Conservation (phyloP, 2,329 filamentous ascomycete genomes). For the Hirsutella thompsonii region DNA sequence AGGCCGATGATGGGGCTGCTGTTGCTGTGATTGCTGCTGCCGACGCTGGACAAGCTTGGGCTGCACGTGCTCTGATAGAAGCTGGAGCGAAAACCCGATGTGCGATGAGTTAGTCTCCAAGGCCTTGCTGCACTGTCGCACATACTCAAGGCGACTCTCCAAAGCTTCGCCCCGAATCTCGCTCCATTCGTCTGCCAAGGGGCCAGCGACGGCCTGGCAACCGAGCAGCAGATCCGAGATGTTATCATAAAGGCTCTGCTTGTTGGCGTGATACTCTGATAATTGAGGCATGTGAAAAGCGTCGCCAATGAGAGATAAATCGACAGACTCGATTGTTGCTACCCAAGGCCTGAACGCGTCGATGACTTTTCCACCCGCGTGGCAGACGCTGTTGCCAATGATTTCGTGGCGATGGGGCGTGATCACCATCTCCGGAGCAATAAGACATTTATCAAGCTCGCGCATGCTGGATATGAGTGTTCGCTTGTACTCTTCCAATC, state of each 20-base stretch:
- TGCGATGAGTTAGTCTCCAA: slow-evolving; percentile 80
- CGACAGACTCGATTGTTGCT: slow-evolving; percentile 79
- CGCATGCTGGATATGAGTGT: slow-evolving; percentile 77
- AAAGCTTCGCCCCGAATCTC: slow-evolving; percentile 82
- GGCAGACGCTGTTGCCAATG: slow-evolving; percentile 72
- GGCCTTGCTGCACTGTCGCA: slow-evolving; percentile 63
- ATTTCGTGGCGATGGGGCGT: slow-evolving; percentile 65
- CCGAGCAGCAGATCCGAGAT: slow-evolving; percentile 78
- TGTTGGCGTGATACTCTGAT: slow-evolving; percentile 76
- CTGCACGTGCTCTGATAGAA: slow-evolving; percentile 71
- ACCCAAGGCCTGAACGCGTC: slow-evolving; percentile 88
- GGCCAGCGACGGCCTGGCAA: slow-evolving; percentile 85
- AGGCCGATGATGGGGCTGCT: slow-evolving; percentile 28
- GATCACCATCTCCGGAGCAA: slow-evolving; percentile 68
- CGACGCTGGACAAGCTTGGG: slow-evolving; percentile 36
- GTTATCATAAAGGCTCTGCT: slow-evolving; percentile 88
- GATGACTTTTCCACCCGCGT: slow-evolving; percentile 64
- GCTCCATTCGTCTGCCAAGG: slow-evolving; percentile 89
- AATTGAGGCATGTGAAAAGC: slow-evolving; percentile 75
- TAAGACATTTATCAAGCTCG: slow-evolving; percentile 73
- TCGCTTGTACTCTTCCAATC: slow-evolving; percentile 74
- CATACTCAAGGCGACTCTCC: slow-evolving; percentile 72
- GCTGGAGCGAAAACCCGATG: slow-evolving; percentile 74
- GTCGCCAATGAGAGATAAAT: slow-evolving; percentile 66
- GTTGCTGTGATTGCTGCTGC: slow-evolving; percentile 10